These are phyloP conservation scores for Coleophoma eucalyptorum DNA, from an alignment of 2,329 filamentous ascomycete species.

Conservation along the genomic window DNA sequence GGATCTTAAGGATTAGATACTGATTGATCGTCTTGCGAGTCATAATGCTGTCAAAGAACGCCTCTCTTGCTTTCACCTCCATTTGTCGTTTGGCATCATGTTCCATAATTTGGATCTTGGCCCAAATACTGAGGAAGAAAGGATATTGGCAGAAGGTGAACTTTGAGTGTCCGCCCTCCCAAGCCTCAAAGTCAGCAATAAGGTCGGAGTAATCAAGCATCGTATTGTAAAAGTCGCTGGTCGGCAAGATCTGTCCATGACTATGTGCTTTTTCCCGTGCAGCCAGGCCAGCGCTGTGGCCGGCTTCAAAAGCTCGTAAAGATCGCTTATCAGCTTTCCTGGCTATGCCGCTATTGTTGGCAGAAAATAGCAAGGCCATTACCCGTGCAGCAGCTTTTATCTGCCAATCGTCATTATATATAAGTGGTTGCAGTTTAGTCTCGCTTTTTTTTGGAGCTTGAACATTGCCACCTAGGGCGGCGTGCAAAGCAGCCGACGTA, in stretches of 20 bases:
- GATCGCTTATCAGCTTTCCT: constrained; percentile 34
- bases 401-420: constrained; percentile 86
- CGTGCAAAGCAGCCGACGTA: constrained; percentile 66
- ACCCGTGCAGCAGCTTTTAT: constrained; percentile 76
- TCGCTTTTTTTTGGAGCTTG: constrained; percentile 49
- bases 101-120: constrained; percentile 87
- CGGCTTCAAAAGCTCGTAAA: constrained; percentile 27
- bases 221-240: constrained; percentile 84
- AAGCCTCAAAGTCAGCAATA: constrained; percentile 80
- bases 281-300: constrained; percentile 33
- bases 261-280: constrained; percentile 37
- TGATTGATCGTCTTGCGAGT: constrained; percentile 70
- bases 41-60: constrained; percentile 87
- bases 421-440: constrained; percentile 49
- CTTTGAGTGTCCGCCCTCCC: constrained; percentile 70
- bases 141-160: constrained; percentile 93
- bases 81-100: constrained; percentile 86
- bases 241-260: constrained; percentile 68
- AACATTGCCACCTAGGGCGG: constrained; percentile 60
- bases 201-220: constrained; percentile 84
- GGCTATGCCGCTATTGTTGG: constrained; percentile 58
- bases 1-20: constrained; percentile 72
- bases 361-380: constrained; percentile 76
- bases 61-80: constrained; percentile 82
- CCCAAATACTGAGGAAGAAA: constrained; percentile 86